Conservation (phyloP, 176 grass and related monocot genomes). For the Bolboschoenus planiculmis region DNA sequence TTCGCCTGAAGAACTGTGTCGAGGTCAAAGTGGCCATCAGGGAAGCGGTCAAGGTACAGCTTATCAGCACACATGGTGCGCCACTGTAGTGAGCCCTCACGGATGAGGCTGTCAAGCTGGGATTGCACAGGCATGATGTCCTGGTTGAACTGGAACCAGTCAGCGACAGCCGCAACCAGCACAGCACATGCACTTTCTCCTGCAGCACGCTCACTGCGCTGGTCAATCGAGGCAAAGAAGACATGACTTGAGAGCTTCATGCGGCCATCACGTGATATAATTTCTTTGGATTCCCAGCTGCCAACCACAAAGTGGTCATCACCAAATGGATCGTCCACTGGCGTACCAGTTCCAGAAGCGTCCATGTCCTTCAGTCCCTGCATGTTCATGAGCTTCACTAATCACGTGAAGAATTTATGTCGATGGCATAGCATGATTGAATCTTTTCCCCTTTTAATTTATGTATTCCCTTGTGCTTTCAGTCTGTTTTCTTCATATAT, state of each 20-base stretch:
- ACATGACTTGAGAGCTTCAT: conserved; percentile 62
- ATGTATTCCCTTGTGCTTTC: not conserved
- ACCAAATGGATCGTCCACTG: conserved; percentile 56
- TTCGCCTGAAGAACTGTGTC: conserved; percentile 81
- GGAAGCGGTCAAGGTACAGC: conserved; percentile 56
- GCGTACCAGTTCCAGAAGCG: conserved; percentile 37
- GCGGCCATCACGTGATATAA: conserved; percentile 77
- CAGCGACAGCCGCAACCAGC: conserved; percentile 78
- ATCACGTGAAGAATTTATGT: not conserved
- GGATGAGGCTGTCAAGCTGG: conserved; percentile 82
- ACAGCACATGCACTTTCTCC: conserved; percentile 93
- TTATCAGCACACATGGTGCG: conserved; percentile 82
- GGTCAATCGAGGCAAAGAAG: conserved; percentile 95
- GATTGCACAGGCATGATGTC: conserved; percentile 76
- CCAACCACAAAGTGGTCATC: conserved; percentile 89
- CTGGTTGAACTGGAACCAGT: conserved; percentile 79
- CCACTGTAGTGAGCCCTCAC: conserved; percentile 90
- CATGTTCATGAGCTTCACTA: conserved; percentile 6
- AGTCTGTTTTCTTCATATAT: not conserved
- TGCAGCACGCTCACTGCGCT: conserved; percentile 75
- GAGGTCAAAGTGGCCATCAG: conserved; percentile 95
- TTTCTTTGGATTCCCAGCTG: conserved; percentile 62
- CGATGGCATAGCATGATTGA: not conserved
- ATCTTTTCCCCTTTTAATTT: not conserved
- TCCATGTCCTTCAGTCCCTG: conserved; percentile 53